phyloP scores from a whole-genome alignment of 306 rosid genomes.

The Prunus salicina region DNA sequence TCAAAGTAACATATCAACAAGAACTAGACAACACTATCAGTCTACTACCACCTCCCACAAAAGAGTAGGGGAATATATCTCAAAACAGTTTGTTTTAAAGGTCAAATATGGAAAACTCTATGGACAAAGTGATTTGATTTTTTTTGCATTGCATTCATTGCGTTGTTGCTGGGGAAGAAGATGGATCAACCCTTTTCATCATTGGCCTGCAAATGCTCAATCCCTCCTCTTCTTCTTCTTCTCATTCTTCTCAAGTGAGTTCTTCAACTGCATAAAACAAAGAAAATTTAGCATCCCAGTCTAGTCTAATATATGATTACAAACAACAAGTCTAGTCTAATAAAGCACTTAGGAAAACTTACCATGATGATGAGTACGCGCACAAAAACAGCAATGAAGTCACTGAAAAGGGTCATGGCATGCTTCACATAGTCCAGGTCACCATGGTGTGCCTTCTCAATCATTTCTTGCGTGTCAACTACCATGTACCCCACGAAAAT shows the following conservation, averaged over 20 bases:
- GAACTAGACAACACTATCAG: background rate
- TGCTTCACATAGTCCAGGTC: slow-evolving; percentile 88
- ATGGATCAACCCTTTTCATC: background rate
- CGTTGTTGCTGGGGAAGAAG: background rate
- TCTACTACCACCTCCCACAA: background rate
- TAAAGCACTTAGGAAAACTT: slow-evolving; percentile 6
- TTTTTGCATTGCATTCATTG: background rate
- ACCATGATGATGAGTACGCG: slow-evolving; percentile 75
- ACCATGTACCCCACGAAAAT: slow-evolving; percentile 72
- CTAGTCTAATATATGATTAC: background rate
- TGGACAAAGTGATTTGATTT: background rate
- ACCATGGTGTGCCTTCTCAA: slow-evolving; percentile 79
- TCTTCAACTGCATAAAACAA: slow-evolving; percentile 47
- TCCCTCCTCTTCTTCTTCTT: slow-evolving; percentile 65
- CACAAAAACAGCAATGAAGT: slow-evolving; percentile 67
- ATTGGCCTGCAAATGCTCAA: slow-evolving; percentile 10
- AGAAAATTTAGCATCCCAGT: background rate
- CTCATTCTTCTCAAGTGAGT: slow-evolving; percentile 50
- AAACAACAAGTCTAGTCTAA: no score
- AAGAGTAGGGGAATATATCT: background rate
- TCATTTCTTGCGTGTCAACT: slow-evolving; percentile 84
- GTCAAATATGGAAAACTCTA: background rate
- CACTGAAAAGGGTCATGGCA: slow-evolving; percentile 76
- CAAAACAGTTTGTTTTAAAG: background rate
- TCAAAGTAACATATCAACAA: no score